Evolutionary conservation across 306 rosid species (phyloP).

Genomic region (Luffa acutangula): DNA sequence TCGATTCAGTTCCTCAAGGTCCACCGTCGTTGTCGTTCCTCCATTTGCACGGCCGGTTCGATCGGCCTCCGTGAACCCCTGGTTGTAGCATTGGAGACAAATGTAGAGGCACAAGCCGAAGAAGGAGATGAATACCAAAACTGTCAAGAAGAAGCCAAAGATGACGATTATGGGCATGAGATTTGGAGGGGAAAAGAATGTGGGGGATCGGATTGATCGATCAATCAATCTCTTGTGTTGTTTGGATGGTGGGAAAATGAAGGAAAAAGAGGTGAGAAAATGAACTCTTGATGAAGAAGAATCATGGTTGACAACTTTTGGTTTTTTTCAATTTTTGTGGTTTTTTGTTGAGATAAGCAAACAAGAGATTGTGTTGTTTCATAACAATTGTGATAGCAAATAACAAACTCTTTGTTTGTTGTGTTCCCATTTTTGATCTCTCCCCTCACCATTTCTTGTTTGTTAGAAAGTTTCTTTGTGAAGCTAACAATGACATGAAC

Average conservation of each 20-base stretch:
- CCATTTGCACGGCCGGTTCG: neutral
- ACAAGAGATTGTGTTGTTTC: neutral
- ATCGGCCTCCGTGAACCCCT: neutral
- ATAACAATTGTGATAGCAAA: neutral
- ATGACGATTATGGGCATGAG: neutral
- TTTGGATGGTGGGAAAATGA: conserved; percentile 5
- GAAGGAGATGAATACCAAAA: conserved; percentile 3
- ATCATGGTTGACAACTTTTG: neutral
- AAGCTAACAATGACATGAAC: neutral
- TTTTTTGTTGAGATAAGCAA: neutral
- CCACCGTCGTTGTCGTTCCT: neutral
- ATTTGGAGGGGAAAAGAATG: neutral
- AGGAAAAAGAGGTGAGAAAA: neutral
- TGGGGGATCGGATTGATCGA: neutral
- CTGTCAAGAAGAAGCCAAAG: conserved; percentile 6
- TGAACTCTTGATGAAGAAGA: neutral
- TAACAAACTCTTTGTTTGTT: neutral
- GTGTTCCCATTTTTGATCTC: neutral
- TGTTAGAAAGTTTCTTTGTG: neutral
- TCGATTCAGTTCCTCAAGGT: neutral
- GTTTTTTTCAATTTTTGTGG: neutral
- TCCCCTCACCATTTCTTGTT: neutral
- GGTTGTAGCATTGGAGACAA: neutral
- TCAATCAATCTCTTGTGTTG: neutral
- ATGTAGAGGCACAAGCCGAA: conserved; percentile 2